Evolutionary conservation across 345 rosid genomes (phyloP).

Genomic region (Mallotus nudiflorus): DNA sequence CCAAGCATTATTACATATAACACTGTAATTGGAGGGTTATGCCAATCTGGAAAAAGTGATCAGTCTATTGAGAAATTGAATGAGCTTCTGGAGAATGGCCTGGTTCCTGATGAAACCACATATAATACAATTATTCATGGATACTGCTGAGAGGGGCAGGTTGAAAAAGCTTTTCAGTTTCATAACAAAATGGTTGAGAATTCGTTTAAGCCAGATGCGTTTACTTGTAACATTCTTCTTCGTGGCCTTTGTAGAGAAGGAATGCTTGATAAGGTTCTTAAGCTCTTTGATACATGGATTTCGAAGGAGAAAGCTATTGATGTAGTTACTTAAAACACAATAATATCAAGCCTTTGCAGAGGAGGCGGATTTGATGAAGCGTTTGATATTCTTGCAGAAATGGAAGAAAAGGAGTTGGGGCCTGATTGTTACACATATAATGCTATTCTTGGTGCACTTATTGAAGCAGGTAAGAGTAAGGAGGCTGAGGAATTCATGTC

Average conservation of each 20-base stretch:
- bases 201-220: slow-evolving; percentile 63
- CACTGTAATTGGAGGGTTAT: slow-evolving; percentile 64
- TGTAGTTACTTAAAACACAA: slow-evolving; percentile 71
- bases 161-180: slow-evolving; percentile 84
- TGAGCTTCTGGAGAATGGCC: slow-evolving; percentile 63
- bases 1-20: slow-evolving; percentile 72
- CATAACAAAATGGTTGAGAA: slow-evolving; percentile 66
- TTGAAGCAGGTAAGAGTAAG: slow-evolving; percentile 50
- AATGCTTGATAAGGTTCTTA: slow-evolving; percentile 78
- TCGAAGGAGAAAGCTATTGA: slow-evolving; percentile 57
- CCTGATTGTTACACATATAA: slow-evolving; percentile 71
- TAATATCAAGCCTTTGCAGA: slow-evolving; percentile 69
- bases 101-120: slow-evolving; percentile 65
- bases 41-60: slow-evolving; percentile 63
- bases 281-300: slow-evolving; percentile 65
- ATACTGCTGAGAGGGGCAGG: slow-evolving; percentile 59
- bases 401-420: slow-evolving; percentile 58
- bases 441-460: slow-evolving; percentile 49
- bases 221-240: slow-evolving; percentile 76
- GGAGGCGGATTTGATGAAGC: slow-evolving; percentile 71
- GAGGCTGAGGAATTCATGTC: slow-evolving; percentile 61
- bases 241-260: slow-evolving; percentile 70
- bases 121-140: slow-evolving; percentile 72
- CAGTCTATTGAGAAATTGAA: slow-evolving; percentile 62
- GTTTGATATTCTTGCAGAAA: slow-evolving; percentile 58